Conservation (phyloP, 2,329 filamentous ascomycete species). For the Claviceps sp. region DNA sequence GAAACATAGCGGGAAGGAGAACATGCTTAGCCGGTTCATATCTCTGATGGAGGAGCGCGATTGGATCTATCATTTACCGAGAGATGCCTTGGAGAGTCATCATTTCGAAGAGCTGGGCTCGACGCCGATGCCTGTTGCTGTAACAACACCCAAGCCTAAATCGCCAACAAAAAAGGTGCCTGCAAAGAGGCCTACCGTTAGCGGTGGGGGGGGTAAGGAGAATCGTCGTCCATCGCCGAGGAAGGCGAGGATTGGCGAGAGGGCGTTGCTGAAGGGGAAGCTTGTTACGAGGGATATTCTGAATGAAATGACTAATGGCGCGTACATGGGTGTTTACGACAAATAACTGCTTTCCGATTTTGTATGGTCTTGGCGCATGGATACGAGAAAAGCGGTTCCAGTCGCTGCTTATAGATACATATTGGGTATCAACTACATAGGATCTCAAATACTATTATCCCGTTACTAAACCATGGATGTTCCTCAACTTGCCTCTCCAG, state of each 20-base stretch:
- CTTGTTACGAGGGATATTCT: conserved; percentile 64
- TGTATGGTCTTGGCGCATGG: not conserved
- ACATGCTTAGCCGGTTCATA: conserved; percentile 67
- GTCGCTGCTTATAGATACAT: not conserved
- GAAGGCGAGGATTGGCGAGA: conserved; percentile 44
- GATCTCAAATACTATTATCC: not conserved
- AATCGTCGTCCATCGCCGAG: conserved; percentile 36
- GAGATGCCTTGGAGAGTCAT: conserved; percentile 52
- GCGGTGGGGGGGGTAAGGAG: conserved; percentile 25
- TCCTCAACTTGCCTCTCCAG: not conserved
- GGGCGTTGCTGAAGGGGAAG: conserved; percentile 49
- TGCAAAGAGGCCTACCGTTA: conserved; percentile 14
- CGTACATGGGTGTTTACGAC: conserved; percentile 13
- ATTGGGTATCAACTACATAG: conserved; percentile 6
- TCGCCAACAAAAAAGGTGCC: conserved; percentile 12
- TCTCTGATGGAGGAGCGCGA: conserved; percentile 58
- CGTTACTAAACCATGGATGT: not conserved
- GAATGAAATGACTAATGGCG: conserved; percentile 49
- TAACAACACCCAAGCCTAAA: conserved; percentile 5
- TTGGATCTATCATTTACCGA: conserved; percentile 69
- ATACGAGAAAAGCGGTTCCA: not conserved
- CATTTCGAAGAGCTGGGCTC: conserved; percentile 43
- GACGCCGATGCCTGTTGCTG: conserved; percentile 27
- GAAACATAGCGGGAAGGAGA: conserved; percentile 55
- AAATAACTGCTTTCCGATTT: not conserved